Base-by-base conservation (phyloP, 192 early-diverging fungal species). In the Coemansia sp. region DNA sequence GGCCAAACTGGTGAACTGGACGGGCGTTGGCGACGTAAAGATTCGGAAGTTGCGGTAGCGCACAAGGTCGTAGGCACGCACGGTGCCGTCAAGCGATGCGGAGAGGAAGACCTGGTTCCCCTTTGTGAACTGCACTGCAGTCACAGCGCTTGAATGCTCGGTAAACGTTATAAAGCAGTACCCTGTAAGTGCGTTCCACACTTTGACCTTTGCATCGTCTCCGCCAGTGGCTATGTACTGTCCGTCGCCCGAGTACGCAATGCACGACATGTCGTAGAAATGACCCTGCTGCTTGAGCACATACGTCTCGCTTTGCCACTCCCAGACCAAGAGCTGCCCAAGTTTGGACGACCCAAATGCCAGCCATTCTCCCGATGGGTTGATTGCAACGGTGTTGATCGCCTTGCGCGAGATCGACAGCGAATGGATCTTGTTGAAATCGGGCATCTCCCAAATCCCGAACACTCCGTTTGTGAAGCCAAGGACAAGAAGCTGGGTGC, bases 211-310 rank as follows among this genome's bases (percentile, higher is more conserved):
- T 38, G 92, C 92, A 78, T 98, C 96, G 71, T 96, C 95, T 10
- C 94, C 98, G 23, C 97, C 96, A 0, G 98, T 98, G 19, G 91
- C 96, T 48, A 99, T 81, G 66, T 89, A 92, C 77, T 98, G 95
- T 19, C 96, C 95, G 69, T 98, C 96, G 10, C 91, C 84, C 16
- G 94, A 94, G 76, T 97, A 98, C 0, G 91, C 86, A 0, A 98
- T 69, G 37, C 89, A 89, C 75, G 89, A 91, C 92, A 97, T 96
- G 69, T 95, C 94, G 84, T 96, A 93, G 50, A 89, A 92, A 65
- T 99, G 98, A 9, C 97, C 98, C 79, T 99, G 98, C 79, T 99
- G 98, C 77, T 98, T 99, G 52, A 99, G 85, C 45, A 99, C 92
- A 71, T 99, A 98, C 1, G 97, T 93, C 73, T 99, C 98, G 53